Evolutionary conservation across 768 basidiomycete species (phyloP).

Genomic region (Lentinula guzmanii): DNA sequence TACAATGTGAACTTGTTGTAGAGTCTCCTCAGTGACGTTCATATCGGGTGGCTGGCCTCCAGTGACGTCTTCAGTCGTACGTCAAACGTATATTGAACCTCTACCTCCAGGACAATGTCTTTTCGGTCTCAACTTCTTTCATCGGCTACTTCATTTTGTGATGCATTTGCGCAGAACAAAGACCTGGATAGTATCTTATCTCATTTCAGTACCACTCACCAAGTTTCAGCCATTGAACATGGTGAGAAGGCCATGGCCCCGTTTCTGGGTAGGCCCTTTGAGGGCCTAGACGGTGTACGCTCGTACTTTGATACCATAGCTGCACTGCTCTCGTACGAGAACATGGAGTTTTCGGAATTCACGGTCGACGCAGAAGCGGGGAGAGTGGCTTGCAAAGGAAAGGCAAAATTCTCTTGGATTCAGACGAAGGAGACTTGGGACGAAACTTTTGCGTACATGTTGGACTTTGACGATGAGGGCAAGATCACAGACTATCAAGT

Average conservation of each 20-base stretch:
- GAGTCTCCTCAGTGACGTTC: neutral
- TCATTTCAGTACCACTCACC: conserved; percentile 42
- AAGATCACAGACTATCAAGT: conserved; percentile 59
- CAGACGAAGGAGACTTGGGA: conserved; percentile 50
- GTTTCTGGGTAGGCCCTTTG: conserved; percentile 51
- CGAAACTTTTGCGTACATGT: conserved; percentile 53
- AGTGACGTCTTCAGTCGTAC: neutral
- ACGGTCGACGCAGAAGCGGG: conserved; percentile 42
- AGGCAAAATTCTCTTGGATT: conserved; percentile 51
- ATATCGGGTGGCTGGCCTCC: neutral
- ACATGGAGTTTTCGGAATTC: conserved; percentile 50
- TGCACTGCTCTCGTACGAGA: conserved; percentile 40
- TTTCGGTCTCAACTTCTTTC: conserved; percentile 30
- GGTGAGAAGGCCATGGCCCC: conserved; percentile 49
- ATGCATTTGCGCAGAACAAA: conserved; percentile 42
- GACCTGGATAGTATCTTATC: conserved; percentile 36
- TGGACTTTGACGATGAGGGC: conserved; percentile 53
- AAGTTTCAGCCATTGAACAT: conserved; percentile 45
- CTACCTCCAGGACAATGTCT: conserved; percentile 12
- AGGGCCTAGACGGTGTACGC: conserved; percentile 34
- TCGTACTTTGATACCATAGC: conserved; percentile 46
- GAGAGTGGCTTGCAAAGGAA: conserved; percentile 51
- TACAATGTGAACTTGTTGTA: too few species aligned
- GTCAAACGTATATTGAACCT: neutral
- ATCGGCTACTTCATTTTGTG: conserved; percentile 44